Evolutionary conservation across 208 protist species (phyloP), one percentile per base, ranked within the genome.

Genomic region (Ichthyophonus hoferi): DNA sequence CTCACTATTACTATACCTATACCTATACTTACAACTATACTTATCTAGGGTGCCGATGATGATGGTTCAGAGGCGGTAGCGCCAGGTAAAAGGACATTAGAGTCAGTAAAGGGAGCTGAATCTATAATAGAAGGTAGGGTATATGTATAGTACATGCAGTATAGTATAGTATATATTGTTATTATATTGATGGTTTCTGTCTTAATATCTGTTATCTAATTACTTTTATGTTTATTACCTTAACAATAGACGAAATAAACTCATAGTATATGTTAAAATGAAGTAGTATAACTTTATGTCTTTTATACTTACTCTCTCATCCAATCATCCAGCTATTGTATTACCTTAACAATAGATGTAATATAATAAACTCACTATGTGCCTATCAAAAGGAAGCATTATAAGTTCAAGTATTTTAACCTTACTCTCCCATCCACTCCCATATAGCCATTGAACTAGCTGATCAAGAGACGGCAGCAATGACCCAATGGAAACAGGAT

Each of bases 91-190:
- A 86, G 90, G 38, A 95, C 93, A 1, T 42, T 95, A 0, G 93
- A 92, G n/a, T 93, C 94, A 0, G 79, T 96, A 40, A 92, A 91
- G 77, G 91, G 89, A 1, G 93, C 89, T 24, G 95, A 96, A 81
- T 87, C 84, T 1, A 88, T 96, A 38, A 79, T 94, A 12, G 94
- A 96, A 41, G 93, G 92, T 3, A 83, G 95, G 2, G n/a, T n/a
- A n/a, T n/a, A n/a, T n/a, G n/a, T n/a, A n/a, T n/a, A n/a, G 83
- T 93, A n/a, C 31, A 94, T 14, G 77, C 77, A 14, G 77, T 81
- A 81, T 81, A 33, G 17, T 7, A 0, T 14, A 38, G 50, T 76
- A 76, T 76, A 76, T 76, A 31, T 14, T 14, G 0, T 0, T 76
- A 76, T 76, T n/a, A 33, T 14, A 31, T 14, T 76, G 0, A 31